phyloP scores from a whole-genome alignment of 352 stramenopile species.

The Plasmopara halstedii region DNA sequence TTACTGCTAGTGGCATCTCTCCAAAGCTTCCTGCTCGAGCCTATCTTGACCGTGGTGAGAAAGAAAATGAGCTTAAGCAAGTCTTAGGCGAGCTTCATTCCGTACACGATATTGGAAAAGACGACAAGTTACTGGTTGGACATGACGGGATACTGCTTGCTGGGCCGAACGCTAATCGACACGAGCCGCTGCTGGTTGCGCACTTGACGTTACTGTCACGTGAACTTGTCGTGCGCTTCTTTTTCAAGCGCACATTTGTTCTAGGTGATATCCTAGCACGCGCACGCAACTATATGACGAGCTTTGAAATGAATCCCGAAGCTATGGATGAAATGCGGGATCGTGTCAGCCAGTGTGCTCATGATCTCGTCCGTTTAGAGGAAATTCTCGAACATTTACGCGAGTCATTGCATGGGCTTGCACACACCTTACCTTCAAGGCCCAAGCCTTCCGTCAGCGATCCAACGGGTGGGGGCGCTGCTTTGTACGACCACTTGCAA shows the following conservation, averaged over 20 bases:
- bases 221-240: constrained; percentile 92
- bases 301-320: constrained; percentile 88
- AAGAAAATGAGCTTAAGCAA: constrained; percentile 97
- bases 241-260: constrained; percentile 95
- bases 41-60: constrained; percentile 95
- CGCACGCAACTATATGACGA: constrained; percentile 89
- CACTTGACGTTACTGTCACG: constrained; percentile 90
- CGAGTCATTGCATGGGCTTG: constrained; percentile 89
- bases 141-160: constrained; percentile 90
- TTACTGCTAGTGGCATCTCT: constrained; percentile 95
- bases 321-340: constrained; percentile 84
- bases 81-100: constrained; percentile 91
- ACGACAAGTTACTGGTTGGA: constrained; percentile 95
- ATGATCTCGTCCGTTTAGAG: constrained; percentile 93
- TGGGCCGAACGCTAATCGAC: constrained; percentile 87
- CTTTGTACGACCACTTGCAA: constrained; percentile 92
- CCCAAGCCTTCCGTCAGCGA: constrained; percentile 73
- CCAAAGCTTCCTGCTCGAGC: constrained; percentile 92
- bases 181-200: constrained; percentile 90
- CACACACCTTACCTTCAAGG: constrained; percentile 57
- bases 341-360: constrained; percentile 87
- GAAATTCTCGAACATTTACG: constrained; percentile 94
- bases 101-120: constrained; percentile 92
- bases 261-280: constrained; percentile 92
- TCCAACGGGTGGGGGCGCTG: constrained; percentile 51